These are phyloP conservation scores for Arthrobotrys conoides DNA, from an alignment of 2,329 filamentous ascomycete genomes.

Conservation along the genomic window DNA sequence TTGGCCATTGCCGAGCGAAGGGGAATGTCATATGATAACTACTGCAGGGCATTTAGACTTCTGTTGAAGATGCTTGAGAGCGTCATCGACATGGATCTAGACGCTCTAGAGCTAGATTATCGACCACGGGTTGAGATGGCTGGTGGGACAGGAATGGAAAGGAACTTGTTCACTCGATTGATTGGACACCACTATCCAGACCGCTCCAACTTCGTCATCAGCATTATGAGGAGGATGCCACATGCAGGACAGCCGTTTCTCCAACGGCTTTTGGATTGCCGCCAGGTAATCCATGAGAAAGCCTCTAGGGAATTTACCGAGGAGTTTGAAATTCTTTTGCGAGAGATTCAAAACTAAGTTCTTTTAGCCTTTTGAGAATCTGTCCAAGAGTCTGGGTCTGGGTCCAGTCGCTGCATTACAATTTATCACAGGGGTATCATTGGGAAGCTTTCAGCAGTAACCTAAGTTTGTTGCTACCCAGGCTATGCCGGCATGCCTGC, in stretches of 20 bases:
- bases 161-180: conserved; percentile 46
- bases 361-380: neutral
- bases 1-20: conserved; percentile 22
- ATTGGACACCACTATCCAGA: conserved; percentile 34
- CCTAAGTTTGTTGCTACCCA: neutral
- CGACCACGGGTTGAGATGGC: conserved; percentile 30
- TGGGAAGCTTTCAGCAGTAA: neutral
- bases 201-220: conserved; percentile 37
- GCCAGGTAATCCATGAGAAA: conserved; percentile 25
- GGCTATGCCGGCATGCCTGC: conserved; percentile 2
- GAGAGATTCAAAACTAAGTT: conserved; percentile 30
- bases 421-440: neutral
- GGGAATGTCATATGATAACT: conserved; percentile 22
- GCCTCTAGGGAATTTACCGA: conserved; percentile 25
- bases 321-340: conserved; percentile 43
- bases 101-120: conserved; percentile 14
- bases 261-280: neutral
- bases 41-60: conserved; percentile 28
- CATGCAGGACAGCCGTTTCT: conserved; percentile 24
- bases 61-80: conserved; percentile 42
- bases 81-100: conserved; percentile 37
- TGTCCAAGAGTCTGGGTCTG: neutral
- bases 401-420: neutral
- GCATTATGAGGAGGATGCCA: conserved; percentile 37
- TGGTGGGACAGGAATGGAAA: conserved; percentile 25